Base-by-base conservation (phyloP, 495 filamentous ascomycete genomes). In the Trichocladium uniseriatum region DNA sequence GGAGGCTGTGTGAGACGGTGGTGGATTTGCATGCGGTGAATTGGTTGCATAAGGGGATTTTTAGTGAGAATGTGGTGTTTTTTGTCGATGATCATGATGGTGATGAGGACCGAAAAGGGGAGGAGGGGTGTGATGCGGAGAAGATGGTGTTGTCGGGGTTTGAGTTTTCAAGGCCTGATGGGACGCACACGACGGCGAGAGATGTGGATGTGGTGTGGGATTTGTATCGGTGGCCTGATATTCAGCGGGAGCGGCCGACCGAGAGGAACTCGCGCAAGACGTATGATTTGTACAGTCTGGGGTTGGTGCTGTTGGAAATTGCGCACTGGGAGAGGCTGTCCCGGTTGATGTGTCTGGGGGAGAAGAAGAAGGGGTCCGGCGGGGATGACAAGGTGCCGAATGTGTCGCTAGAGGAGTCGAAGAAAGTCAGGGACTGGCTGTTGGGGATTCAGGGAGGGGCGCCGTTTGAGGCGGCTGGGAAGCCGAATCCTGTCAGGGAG, bases 31-130 rank as follows among this genome's bases (percentile, higher is more conserved):
- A 81, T 42, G 65, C 73, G 0, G 71, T 78, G 2, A 73, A 76
- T 42, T 81, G 75, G 77, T 57, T 80, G 21, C 78, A 80, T 64
- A 81, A 80, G 56, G 73, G 74, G 0, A 55, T 81, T 1, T 69
- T 74, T 21, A 71, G 67, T 40, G 62, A 73, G 29, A 78, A 76
- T 47, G 66, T 80, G 35, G 44, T 80, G 3, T 78, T 79, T 50
- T 66, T 36, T 50, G 52, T 10, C 31, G 27, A 29, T 5, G 27
- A 14, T 14, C 4, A 8, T 8, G 24, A 27, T 15, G 6, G 8
- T 16, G 47, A n/a, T 0, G 36, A 6, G 19, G 14, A 10, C 13
- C 28, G 15, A 2, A 28, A 13, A 1, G 14, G 22, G 21, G n/a
- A 28, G 6, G 32, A 19, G 8, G 22, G 50, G 29, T 61, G 53